Evolutionary conservation across 257 asterid species (phyloP).

Genomic region (Fraxinus excelsior): DNA sequence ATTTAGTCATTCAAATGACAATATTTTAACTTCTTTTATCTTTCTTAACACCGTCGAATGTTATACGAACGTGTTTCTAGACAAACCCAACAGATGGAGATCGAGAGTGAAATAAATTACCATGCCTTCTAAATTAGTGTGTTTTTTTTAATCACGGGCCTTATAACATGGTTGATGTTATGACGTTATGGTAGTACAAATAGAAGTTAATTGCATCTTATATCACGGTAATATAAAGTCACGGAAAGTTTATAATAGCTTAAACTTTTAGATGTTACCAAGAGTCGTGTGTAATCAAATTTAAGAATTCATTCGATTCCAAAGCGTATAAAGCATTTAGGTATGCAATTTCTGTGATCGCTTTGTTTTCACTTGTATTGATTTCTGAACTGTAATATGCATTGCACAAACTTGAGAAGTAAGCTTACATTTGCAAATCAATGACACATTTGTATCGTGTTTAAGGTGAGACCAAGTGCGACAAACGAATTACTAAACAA

Average conservation of each 20-base stretch:
- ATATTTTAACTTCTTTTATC: background rate
- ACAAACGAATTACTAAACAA: no score
- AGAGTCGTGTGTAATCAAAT: no score
- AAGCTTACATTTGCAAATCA: no score
- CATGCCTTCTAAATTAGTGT: background rate
- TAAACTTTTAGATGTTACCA: no score
- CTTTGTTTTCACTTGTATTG: slow-evolving; percentile 39
- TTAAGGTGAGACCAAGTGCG: no score
- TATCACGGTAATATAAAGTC: no score
- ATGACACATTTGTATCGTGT: background rate
- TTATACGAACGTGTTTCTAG: background rate
- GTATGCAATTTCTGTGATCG: slow-evolving; percentile 25
- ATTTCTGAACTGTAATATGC: background rate
- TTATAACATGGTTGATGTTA: background rate
- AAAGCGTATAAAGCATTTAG: no score
- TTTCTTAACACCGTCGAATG: background rate
- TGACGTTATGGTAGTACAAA: background rate
- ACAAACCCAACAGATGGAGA: background rate
- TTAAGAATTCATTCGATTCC: no score
- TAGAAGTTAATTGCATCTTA: no score
- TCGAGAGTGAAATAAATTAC: background rate
- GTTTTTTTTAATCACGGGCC: background rate
- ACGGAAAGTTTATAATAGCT: no score
- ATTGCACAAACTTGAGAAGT: no score
- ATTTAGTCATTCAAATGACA: no score